A percentile compares a stretch with the other conserved stretches of the same genome.
These are phyloP conservation scores for Phytopythium chamaehyphon DNA, from an alignment of 352 stramenopile species.

Conservation along the genomic window DNA sequence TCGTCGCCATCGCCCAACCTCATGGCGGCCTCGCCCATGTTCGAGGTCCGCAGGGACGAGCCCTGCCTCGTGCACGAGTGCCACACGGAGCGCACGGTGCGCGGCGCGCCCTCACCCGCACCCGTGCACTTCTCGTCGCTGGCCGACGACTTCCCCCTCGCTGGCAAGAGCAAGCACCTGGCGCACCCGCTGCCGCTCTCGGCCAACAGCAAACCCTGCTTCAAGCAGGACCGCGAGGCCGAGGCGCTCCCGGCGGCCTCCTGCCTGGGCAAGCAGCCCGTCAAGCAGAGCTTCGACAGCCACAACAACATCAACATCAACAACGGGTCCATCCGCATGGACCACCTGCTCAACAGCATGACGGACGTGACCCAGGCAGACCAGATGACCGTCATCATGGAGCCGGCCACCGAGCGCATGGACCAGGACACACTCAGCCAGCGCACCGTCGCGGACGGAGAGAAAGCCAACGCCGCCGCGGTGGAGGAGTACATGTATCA, in stretches of 20 bases:
- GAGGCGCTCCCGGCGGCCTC: too few relatives aligned
- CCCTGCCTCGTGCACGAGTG: constrained; percentile 9
- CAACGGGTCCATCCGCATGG: constrained; percentile 19
- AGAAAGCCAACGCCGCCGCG: constrained; percentile 29
- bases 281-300: background rate
- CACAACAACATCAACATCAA: constrained; percentile 4
- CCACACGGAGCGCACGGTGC: constrained; percentile 11
- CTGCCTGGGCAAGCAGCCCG: too few relatives aligned
- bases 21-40: constrained; percentile 16
- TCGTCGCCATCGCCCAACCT: constrained; percentile 49
- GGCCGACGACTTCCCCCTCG: constrained; percentile 46
- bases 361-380: constrained; percentile 47
- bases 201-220: constrained; percentile 4
- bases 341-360: constrained; percentile 28
- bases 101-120: constrained; percentile 3
- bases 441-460: constrained; percentile 8
- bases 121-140: constrained; percentile 52
- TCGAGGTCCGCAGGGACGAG: constrained; percentile 23
- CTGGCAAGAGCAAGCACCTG: constrained; percentile 22
- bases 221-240: constrained; percentile 13
- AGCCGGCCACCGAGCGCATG: constrained; percentile 32
- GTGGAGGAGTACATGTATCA: constrained; percentile 49
- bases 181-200: constrained; percentile 5
- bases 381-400: constrained; percentile 51
- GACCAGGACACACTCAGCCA: constrained; percentile 29